Conservation (phyloP, 2,329 filamentous ascomycete species). For the Talaromyces sp. region DNA sequence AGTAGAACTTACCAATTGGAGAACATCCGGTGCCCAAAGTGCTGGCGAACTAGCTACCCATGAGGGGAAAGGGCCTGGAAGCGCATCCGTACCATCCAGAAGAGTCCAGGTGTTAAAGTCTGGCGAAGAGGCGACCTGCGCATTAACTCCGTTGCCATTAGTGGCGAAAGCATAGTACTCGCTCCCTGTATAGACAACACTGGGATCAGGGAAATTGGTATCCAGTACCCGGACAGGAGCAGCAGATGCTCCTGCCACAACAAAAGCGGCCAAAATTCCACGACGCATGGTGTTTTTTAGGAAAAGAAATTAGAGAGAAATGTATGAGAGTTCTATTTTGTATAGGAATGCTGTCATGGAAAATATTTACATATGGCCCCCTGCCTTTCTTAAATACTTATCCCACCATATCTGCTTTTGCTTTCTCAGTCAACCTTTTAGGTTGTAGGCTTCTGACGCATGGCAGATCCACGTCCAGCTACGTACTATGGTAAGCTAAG, state of each 20-base stretch:
- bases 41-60: conserved; percentile 45
- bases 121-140: conserved; percentile 47
- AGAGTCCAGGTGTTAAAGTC: conserved; percentile 43
- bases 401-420: not conserved
- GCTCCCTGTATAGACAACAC: conserved; percentile 42
- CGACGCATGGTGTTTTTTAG: not conserved
- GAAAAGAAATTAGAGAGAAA: not conserved
- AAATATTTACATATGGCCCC: not conserved
- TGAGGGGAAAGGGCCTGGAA: conserved; percentile 40
- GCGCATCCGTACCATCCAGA: conserved; percentile 44
- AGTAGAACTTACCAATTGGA: conserved; percentile 28
- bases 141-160: conserved; percentile 40
- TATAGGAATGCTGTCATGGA: not conserved
- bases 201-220: conserved; percentile 51
- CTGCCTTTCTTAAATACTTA: not conserved
- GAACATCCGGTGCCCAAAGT: conserved; percentile 56
- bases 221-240: conserved; percentile 21
- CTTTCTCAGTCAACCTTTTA: not conserved
- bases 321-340: not conserved
- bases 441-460: not conserved
- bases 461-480: not conserved
- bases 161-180: conserved; percentile 54
- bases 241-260: conserved; percentile 7
- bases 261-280: not conserved
- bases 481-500: not conserved